A percentile compares a stretch with the other conserved stretches of the same genome.
phyloP scores from a whole-genome alignment of 1,284 basidiomycete species.

The Papiliotrema flavescens region DNA sequence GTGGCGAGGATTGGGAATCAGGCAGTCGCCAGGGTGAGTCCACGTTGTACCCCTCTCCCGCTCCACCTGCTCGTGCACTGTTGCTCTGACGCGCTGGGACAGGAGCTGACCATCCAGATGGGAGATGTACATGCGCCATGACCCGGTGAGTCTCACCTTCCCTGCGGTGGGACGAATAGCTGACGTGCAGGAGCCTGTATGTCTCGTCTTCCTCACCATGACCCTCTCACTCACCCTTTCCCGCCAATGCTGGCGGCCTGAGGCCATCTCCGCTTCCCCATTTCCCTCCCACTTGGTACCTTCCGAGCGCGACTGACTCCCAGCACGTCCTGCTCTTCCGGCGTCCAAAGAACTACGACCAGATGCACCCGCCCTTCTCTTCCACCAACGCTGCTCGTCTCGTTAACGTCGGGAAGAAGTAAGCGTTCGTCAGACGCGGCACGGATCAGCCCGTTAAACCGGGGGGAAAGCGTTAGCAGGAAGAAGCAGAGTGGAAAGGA shows the following conservation, averaged over 20 bases:
- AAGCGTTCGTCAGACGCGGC: not conserved
- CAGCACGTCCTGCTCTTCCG: constrained; percentile 47
- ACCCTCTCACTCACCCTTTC: not conserved
- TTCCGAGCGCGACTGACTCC: not conserved
- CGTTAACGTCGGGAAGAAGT: constrained; percentile 17
- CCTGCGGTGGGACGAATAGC: not conserved
- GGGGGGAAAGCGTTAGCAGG: not conserved
- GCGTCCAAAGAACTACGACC: constrained; percentile 44
- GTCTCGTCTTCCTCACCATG: not conserved
- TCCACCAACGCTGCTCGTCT: constrained; percentile 18
- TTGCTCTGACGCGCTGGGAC: too few species aligned
- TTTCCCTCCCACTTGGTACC: not conserved
- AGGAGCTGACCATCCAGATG: too few species aligned
- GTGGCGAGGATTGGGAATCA: constrained; percentile 49
- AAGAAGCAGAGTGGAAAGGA: not conserved
- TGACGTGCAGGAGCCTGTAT: constrained; percentile 36
- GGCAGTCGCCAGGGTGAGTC: constrained; percentile 48
- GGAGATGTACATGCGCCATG: constrained; percentile 52
- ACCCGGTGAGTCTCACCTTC: constrained; percentile 35
- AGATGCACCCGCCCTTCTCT: constrained; percentile 35
- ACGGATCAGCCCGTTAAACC: not conserved
- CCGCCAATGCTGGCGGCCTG: not conserved
- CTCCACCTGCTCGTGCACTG: too few species aligned
- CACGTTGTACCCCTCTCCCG: not conserved
- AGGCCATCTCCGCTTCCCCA: not conserved